A percentile compares a stretch with the other conserved stretches of the same genome.
Conservation (phyloP, 2,329 filamentous ascomycete species). For the Huntiella abstrusa region DNA sequence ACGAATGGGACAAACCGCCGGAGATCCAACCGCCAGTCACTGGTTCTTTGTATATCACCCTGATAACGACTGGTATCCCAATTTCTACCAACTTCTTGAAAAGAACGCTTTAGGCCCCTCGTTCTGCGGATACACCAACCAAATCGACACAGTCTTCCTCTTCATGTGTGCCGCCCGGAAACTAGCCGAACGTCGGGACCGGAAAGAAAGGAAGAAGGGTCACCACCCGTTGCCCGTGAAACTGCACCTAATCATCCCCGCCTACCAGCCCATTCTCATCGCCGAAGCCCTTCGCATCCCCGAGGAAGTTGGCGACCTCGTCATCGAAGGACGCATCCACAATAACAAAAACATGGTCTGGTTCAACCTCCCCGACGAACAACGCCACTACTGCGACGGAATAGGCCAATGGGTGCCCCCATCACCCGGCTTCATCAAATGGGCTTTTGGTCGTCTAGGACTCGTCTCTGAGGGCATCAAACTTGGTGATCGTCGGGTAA, state of each 20-base stretch:
- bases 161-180: conserved; percentile 21
- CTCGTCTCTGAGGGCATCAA: conserved; percentile 14
- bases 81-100: conserved; percentile 21
- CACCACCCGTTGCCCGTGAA: conserved; percentile 15
- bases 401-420: conserved; percentile 20
- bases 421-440: conserved; percentile 15
- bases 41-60: conserved; percentile 25
- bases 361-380: conserved; percentile 21
- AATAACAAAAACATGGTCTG: conserved; percentile 21
- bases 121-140: conserved; percentile 23
- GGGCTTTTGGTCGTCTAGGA: conserved; percentile 16
- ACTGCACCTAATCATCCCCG: conserved; percentile 22
- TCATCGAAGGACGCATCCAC: conserved; percentile 22
- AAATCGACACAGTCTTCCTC: conserved; percentile 22
- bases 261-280: conserved; percentile 22
- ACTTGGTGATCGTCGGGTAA: conserved; percentile 14
- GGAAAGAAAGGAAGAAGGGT: conserved; percentile 14
- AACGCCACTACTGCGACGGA: conserved; percentile 17
- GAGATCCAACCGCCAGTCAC: conserved; percentile 18
- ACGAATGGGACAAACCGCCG: conserved; percentile 18
- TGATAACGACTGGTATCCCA: conserved; percentile 24
- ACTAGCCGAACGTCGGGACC: conserved; percentile 15
- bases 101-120: conserved; percentile 18
- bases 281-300: conserved; percentile 20
- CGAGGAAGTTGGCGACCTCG: conserved; percentile 20